Conservation (phyloP, 371 early-diverging fungal species). For the Mucor irregularis region DNA sequence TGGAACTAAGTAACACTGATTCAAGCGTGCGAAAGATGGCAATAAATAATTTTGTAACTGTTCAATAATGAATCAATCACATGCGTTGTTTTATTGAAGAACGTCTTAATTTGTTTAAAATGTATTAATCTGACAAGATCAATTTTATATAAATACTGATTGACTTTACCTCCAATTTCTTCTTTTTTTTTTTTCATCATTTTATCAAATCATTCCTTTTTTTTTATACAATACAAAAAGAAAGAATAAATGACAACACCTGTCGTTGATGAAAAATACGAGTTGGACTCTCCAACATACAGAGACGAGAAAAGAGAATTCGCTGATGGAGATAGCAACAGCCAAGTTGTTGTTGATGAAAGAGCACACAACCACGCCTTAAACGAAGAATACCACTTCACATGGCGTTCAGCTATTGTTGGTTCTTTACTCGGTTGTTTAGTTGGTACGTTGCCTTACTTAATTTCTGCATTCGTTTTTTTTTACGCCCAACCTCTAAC, state of each 20-base stretch:
- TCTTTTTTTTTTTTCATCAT: background rate
- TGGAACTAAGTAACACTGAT: background rate
- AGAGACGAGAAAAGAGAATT: conserved; percentile 12
- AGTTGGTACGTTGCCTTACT: conserved; percentile 56
- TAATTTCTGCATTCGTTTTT: too few species aligned
- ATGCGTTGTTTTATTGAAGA: background rate
- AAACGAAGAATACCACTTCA: conserved; percentile 47
- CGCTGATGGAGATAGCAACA: conserved; percentile 2
- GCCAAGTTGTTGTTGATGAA: conserved; percentile 25
- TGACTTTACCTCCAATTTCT: background rate
- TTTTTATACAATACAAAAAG: background rate
- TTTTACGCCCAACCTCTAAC: too few species aligned
- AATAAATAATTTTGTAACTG: too few species aligned
- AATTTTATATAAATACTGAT: background rate
- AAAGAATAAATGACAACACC: conserved; percentile 1
- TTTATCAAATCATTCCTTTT: background rate
- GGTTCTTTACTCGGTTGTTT: conserved; percentile 70
- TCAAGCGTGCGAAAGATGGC: background rate
- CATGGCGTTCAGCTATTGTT: conserved; percentile 65
- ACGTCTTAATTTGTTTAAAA: background rate
- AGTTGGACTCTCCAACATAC: conserved; percentile 10
- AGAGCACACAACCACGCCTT: background rate
- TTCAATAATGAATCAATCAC: background rate
- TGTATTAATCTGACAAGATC: background rate
- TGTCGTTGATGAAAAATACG: conserved; percentile 13